Evolutionary conservation across 805 yeast species (phyloP).

Genomic region (Myxozyma geophila): DNA sequence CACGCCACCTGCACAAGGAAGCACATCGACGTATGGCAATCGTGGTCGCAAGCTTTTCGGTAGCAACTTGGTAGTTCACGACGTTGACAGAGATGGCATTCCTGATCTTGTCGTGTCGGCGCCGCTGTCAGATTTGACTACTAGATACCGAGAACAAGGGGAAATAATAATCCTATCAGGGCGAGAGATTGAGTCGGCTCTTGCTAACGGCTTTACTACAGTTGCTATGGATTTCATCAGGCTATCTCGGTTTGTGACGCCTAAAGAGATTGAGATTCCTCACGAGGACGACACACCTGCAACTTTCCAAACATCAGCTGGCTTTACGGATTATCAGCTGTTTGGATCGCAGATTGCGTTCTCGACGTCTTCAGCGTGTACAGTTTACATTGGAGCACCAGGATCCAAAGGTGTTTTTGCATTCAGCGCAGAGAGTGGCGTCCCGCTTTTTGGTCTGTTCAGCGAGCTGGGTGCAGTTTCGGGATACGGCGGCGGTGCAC

Average conservation of each 20-base stretch:
- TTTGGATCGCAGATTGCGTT: slow-evolving; percentile 29
- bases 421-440: slow-evolving; percentile 19
- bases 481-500: slow-evolving; percentile 34
- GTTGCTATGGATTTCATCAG: slow-evolving; percentile 24
- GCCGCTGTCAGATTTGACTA: slow-evolving; percentile 49
- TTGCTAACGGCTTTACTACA: slow-evolving; percentile 22
- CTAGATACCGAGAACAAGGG: slow-evolving; percentile 44
- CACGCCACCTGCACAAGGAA: slow-evolving; percentile 41
- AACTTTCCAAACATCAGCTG: slow-evolving; percentile 40
- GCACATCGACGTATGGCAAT: slow-evolving; percentile 46
- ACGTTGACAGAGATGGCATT: slow-evolving; percentile 48
- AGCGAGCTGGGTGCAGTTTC: slow-evolving; percentile 9
- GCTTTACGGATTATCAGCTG: slow-evolving; percentile 16
- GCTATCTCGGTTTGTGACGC: slow-evolving; percentile 19
- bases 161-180: slow-evolving; percentile 29
- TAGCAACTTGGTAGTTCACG: slow-evolving; percentile 43
- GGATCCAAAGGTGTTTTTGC: slow-evolving; percentile 27
- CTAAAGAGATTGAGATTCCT: slow-evolving; percentile 19
- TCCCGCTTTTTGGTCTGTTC: slow-evolving; percentile 15
- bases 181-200: slow-evolving; percentile 20
- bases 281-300: slow-evolving; percentile 40
- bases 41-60: slow-evolving; percentile 54
- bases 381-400: slow-evolving; percentile 25
- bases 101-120: slow-evolving; percentile 54
- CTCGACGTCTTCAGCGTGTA: background rate